These are phyloP conservation scores for Candida quercuum DNA, from an alignment of 805 yeast species.

Conservation along the genomic window DNA sequence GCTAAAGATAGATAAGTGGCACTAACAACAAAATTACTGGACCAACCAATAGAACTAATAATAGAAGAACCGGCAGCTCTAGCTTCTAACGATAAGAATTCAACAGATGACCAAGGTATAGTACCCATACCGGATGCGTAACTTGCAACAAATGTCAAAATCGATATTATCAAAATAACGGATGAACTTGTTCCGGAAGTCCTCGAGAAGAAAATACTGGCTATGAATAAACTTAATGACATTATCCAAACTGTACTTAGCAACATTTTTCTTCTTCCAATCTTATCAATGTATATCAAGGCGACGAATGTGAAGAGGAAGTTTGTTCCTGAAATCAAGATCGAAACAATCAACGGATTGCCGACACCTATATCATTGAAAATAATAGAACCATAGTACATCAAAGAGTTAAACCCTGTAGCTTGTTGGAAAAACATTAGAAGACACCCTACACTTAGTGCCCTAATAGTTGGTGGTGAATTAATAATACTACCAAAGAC, in stretches of 20 bases:
- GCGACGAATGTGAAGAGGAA: slow-evolving; percentile 51
- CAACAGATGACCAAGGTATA: slow-evolving; percentile 41
- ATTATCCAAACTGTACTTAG: slow-evolving; percentile 36
- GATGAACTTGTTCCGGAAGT: slow-evolving; percentile 3
- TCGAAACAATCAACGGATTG: slow-evolving; percentile 53
- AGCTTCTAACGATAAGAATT: slow-evolving; percentile 36
- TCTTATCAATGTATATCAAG: slow-evolving; percentile 40
- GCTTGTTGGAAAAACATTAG: slow-evolving; percentile 53
- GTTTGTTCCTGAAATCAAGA: slow-evolving; percentile 49
- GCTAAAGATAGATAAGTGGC: slow-evolving; percentile 29
- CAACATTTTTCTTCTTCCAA: slow-evolving; percentile 43
- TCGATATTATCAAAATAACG: slow-evolving; percentile 24
- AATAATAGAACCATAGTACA: slow-evolving; percentile 56
- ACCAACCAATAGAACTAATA: slow-evolving; percentile 39
- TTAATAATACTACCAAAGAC: too few species aligned
- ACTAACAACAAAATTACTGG: slow-evolving; percentile 32
- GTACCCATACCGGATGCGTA: slow-evolving; percentile 40
- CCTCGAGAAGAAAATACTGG: slow-evolving; percentile 22
- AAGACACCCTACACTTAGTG: slow-evolving; percentile 42
- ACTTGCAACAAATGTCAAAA: slow-evolving; percentile 33
- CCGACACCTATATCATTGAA: slow-evolving; percentile 45
- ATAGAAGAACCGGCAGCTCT: slow-evolving; percentile 38
- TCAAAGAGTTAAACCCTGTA: slow-evolving; percentile 59
- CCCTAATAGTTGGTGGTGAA: slow-evolving; percentile 30
- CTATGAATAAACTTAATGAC: slow-evolving; percentile 29